Percentiles rank a stretch among this genome's conserved stretches.
Conservation (phyloP, 495 filamentous ascomycete species). For the Talaromyces borbonicus region DNA sequence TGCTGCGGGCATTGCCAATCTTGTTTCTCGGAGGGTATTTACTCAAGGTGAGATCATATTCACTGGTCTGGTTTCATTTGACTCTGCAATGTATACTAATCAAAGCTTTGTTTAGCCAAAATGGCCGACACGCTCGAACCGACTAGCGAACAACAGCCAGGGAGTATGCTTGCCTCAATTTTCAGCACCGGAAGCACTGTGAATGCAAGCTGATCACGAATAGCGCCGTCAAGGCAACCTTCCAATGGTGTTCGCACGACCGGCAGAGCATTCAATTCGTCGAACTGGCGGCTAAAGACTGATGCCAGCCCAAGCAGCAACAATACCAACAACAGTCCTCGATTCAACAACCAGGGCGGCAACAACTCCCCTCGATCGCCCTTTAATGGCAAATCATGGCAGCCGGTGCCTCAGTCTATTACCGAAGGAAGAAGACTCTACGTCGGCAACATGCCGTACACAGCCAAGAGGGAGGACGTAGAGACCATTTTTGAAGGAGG, state of each 20-base stretch:
- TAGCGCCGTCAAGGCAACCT: slow-evolving; percentile 28
- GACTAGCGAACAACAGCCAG: slow-evolving; percentile 5
- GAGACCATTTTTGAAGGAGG: slow-evolving; percentile 27
- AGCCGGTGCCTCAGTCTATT: slow-evolving; percentile 5
- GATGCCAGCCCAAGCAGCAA: slow-evolving; percentile 21
- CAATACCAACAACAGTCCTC: slow-evolving; percentile 12
- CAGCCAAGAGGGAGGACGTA: slow-evolving; percentile 39
- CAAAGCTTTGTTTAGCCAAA: too few relatives aligned
- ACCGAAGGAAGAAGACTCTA: slow-evolving; percentile 27
- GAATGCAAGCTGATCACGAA: slow-evolving; percentile 14
- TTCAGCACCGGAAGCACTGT: too few relatives aligned
- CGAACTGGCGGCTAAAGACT: slow-evolving; percentile 37
- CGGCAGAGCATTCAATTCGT: slow-evolving; percentile 37
- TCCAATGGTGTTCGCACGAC: slow-evolving; percentile 29
- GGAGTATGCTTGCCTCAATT: slow-evolving; percentile 5
- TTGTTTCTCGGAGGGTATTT: background rate
- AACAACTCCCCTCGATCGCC: slow-evolving; percentile 20
- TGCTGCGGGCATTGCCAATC: slow-evolving; percentile 1
- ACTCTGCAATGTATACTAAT: too few relatives aligned
- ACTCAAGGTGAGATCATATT: slow-evolving; percentile 2
- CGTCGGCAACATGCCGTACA: slow-evolving; percentile 49
- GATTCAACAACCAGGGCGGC: slow-evolving; percentile 18
- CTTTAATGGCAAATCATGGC: slow-evolving; percentile 5
- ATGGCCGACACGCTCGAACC: slow-evolving; percentile 7
- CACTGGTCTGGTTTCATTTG: too few relatives aligned